phyloP scores from a whole-genome alignment of 208 protist genomes.

The Endotrypanum monterogeii region DNA sequence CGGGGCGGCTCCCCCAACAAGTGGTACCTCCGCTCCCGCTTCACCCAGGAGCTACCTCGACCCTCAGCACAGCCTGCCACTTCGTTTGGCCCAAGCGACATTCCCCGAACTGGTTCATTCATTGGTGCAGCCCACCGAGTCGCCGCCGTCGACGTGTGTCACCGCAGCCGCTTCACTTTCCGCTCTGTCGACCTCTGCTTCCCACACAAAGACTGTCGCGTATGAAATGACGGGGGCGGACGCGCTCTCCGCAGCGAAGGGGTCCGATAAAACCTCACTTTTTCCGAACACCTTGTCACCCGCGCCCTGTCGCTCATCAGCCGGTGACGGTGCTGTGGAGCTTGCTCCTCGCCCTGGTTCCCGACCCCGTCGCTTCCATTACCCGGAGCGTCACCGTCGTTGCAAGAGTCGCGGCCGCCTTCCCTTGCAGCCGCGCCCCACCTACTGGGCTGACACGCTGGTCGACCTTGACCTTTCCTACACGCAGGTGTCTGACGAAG shows the following conservation, averaged over 20 bases:
- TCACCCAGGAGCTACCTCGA: neutral
- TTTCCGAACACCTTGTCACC: neutral
- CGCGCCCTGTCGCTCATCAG: neutral
- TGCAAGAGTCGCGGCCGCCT: neutral
- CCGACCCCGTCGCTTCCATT: neutral
- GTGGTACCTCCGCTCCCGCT: neutral
- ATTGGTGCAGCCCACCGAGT: neutral
- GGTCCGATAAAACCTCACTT: neutral
- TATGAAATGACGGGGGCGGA: neutral
- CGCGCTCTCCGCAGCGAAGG: neutral
- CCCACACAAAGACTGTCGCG: neutral
- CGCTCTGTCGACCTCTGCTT: neutral
- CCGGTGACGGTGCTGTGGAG: neutral
- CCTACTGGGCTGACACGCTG: constrained; percentile 42
- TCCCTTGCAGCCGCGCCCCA: neutral
- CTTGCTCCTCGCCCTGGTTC: neutral
- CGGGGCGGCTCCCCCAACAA: neutral
- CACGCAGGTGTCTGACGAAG: constrained; percentile 43
- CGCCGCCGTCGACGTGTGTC: neutral
- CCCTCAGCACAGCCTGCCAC: neutral
- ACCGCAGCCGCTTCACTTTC: neutral
- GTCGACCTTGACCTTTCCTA: constrained; percentile 60
- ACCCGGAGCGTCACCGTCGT: neutral
- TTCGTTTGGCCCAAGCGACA: neutral
- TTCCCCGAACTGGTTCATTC: neutral